A percentile compares a stretch with the other conserved stretches of the same genome.
Conservation (phyloP, 768 basidiomycete genomes). For the Leccinum fibrillosum region DNA sequence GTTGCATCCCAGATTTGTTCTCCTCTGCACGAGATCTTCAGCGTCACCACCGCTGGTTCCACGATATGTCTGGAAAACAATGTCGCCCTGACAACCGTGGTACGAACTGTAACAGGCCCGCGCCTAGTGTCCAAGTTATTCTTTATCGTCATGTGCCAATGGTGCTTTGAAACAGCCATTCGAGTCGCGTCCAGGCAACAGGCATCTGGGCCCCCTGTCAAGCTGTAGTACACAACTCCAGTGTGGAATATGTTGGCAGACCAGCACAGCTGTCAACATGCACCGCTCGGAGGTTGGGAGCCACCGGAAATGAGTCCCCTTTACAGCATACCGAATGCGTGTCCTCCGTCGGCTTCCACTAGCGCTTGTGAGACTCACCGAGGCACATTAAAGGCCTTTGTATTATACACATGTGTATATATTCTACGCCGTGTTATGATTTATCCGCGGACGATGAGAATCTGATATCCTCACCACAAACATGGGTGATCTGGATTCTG, state of each 20-base stretch:
- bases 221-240: not conserved
- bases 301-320: not conserved
- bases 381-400: not conserved
- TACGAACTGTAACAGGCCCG: not conserved
- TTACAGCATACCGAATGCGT: not conserved
- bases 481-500: not conserved
- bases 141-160: not conserved
- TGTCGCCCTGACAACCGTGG: not conserved
- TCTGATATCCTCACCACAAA: not conserved
- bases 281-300: not conserved
- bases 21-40: not conserved
- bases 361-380: not conserved
- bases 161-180: not conserved
- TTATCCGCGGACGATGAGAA: not conserved
- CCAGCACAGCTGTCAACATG: not conserved
- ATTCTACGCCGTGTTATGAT: not conserved
- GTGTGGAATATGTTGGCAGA: not conserved
- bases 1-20: not conserved
- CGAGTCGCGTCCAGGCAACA: not conserved
- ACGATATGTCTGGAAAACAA: not conserved
- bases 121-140: not conserved
- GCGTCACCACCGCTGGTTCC: not conserved
- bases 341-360: not conserved
- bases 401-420: not conserved
- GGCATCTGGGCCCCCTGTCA: not conserved